Evolutionary conservation across 192 early-diverging fungal genomes (phyloP).

Genomic region (Backusella psychrophila): DNA sequence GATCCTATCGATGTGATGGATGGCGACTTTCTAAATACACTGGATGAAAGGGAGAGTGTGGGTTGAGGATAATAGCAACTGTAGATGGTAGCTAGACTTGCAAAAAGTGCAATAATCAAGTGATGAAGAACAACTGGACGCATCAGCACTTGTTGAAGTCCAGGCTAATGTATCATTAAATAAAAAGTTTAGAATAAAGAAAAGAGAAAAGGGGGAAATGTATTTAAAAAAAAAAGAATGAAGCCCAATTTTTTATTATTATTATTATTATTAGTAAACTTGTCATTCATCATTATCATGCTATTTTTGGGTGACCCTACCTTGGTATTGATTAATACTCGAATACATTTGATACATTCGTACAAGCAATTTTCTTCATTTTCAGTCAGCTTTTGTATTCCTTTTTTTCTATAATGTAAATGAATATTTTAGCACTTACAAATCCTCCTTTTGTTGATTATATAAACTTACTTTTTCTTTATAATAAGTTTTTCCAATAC

Average conservation of each 20-base stretch:
- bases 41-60: not conserved
- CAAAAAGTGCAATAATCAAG: constrained; percentile 15
- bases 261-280: constrained; percentile 2
- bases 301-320: constrained; percentile 15
- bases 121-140: constrained; percentile 19
- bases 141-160: constrained; percentile 40
- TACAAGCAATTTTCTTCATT: constrained; percentile 43
- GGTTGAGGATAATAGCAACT: constrained; percentile 10
- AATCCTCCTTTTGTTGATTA: constrained; percentile 5
- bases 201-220: not conserved
- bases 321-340: constrained; percentile 48
- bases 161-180: constrained; percentile 35
- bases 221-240: not conserved
- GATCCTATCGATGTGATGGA: constrained; percentile 9
- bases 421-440: constrained; percentile 25
- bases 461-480: constrained; percentile 32
- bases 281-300: not conserved
- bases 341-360: constrained; percentile 52
- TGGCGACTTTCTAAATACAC: not conserved
- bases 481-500: constrained; percentile 43
- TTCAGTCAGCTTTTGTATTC: constrained; percentile 22
- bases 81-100: not conserved
- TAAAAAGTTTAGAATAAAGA: not conserved
- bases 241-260: not conserved
- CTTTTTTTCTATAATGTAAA: constrained; percentile 15